Conservation (phyloP, 2,329 filamentous ascomycete genomes). For the Paecilomyces sp. region DNA sequence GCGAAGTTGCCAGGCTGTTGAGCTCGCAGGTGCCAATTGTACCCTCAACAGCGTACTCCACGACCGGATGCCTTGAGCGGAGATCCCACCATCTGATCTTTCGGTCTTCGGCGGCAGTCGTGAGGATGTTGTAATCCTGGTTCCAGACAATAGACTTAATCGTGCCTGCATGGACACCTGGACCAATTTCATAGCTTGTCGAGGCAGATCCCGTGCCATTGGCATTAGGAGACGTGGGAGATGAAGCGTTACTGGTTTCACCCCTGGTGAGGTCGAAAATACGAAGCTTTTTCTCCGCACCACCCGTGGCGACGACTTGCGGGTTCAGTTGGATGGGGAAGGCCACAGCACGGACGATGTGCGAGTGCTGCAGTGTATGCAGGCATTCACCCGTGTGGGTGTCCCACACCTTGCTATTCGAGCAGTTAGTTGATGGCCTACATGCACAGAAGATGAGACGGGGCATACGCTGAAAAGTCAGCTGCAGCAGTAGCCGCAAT, state of each 20-base stretch:
- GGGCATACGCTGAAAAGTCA: conserved; percentile 81
- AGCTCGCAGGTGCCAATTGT: conserved; percentile 90
- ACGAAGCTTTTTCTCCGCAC: conserved; percentile 92
- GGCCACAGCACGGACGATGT: conserved; percentile 90
- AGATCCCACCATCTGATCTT: conserved; percentile 93
- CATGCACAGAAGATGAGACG: conserved; percentile 2
- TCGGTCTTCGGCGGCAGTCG: conserved; percentile 86
- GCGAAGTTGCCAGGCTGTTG: conserved; percentile 57
- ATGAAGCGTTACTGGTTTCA: conserved; percentile 28
- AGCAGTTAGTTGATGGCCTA: conserved; percentile 20
- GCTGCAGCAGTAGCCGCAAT: conserved; percentile 90
- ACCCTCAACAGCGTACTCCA: conserved; percentile 71
- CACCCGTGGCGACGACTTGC: conserved; percentile 81
- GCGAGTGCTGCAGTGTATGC: conserved; percentile 80
- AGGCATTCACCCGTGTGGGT: conserved; percentile 88
- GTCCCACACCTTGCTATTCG: conserved; percentile 86
- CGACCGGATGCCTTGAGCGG: conserved; percentile 64
- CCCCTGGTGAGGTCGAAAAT: conserved; percentile 77
- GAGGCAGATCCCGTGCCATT: conserved; percentile 29
- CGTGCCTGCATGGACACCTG: conserved; percentile 72
- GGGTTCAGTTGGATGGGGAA: conserved; percentile 75
- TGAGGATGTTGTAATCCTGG: conserved; percentile 75
- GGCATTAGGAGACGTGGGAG: conserved; percentile 28
- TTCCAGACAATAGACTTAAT: conserved; percentile 98
- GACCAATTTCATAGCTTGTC: conserved; percentile 78